Evolutionary conservation across 2,329 filamentous ascomycete genomes (phyloP).

Genomic region (Colletotrichum tropicale): DNA sequence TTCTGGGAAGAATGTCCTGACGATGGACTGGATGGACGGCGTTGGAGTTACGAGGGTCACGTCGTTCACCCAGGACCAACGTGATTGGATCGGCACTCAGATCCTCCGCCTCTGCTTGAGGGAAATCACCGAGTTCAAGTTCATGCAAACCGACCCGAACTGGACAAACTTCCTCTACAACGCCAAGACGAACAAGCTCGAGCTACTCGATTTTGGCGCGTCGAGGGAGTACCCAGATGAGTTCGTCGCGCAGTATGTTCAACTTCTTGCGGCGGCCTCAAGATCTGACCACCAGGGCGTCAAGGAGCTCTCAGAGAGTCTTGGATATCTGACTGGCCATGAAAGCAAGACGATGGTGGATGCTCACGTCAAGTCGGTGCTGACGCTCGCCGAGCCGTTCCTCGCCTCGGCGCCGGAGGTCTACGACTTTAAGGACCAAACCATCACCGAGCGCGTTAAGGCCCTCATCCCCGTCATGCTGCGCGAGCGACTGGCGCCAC

Average conservation of each 20-base stretch:
- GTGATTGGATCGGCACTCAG: constrained; percentile 95
- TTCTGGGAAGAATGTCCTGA: constrained; percentile 84
- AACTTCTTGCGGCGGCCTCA: constrained; percentile 80
- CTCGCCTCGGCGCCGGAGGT: constrained; percentile 74
- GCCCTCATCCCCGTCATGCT: constrained; percentile 92
- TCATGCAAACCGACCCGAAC: constrained; percentile 99
- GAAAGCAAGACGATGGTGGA: constrained; percentile 88
- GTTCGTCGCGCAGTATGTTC: constrained; percentile 83
- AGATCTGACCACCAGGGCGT: constrained; percentile 69
- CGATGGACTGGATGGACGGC: constrained; percentile 91
- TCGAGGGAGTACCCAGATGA: constrained; percentile 81
- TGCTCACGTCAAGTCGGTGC: constrained; percentile 85
- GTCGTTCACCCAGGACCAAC: constrained; percentile 79
- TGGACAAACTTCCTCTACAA: constrained; percentile 99
- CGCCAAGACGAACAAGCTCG: constrained; percentile 70
- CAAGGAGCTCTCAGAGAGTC: constrained; percentile 70
- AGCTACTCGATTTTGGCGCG: constrained; percentile 95
- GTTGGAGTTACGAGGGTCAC: constrained; percentile 82
- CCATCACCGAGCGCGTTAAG: constrained; percentile 92
- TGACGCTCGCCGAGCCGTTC: constrained; percentile 94
- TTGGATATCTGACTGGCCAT: constrained; percentile 91
- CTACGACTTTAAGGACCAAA: constrained; percentile 94
- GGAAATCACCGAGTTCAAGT: constrained; percentile 92
- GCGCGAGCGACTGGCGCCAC: constrained; percentile 83
- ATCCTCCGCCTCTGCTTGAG: constrained; percentile 90